Conservation (phyloP, 331 rosid species). For the Telfairia occidentalis region DNA sequence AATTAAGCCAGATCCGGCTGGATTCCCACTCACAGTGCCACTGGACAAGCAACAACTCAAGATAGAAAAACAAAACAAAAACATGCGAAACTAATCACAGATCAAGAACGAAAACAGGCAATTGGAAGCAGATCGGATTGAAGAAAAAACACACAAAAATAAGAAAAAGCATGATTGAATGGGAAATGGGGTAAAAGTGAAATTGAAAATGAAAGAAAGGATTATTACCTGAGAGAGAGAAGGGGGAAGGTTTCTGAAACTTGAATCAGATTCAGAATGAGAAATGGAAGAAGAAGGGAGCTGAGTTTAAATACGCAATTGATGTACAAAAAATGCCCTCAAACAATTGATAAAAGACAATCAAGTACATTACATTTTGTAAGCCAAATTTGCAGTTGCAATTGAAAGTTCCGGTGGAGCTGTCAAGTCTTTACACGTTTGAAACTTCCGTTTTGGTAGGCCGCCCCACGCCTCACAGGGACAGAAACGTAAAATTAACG, state of each 20-base stretch:
- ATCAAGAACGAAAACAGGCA: not conserved
- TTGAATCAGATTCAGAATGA: not conserved
- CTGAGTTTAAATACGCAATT: slow-evolving; percentile 3
- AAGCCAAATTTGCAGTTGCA: slow-evolving; percentile 4
- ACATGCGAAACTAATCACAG: not conserved
- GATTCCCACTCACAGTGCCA: not conserved
- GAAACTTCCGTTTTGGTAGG: slow-evolving; percentile 9
- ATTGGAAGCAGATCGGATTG: not conserved
- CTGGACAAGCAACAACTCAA: not conserved
- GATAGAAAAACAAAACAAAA: not conserved
- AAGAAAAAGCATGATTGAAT: too few species aligned
- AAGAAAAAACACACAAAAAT: not conserved
- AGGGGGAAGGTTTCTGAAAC: slow-evolving; percentile 12
- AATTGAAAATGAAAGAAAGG: not conserved
- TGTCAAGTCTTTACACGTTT: slow-evolving; percentile 13
- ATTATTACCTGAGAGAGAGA: not conserved
- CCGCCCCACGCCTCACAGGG: slow-evolving; percentile 2
- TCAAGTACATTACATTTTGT: not conserved
- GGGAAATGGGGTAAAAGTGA: too few species aligned
- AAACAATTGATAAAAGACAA: not conserved
- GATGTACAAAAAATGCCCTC: slow-evolving; percentile 6
- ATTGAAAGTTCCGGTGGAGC: slow-evolving; percentile 11
- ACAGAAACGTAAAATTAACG: not conserved
- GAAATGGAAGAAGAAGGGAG: not conserved
- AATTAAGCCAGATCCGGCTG: not conserved